Percentiles rank a stretch among this genome's conserved stretches.
Conservation (phyloP, 2,329 filamentous ascomycete species). For the Dactylellina parvicollis region DNA sequence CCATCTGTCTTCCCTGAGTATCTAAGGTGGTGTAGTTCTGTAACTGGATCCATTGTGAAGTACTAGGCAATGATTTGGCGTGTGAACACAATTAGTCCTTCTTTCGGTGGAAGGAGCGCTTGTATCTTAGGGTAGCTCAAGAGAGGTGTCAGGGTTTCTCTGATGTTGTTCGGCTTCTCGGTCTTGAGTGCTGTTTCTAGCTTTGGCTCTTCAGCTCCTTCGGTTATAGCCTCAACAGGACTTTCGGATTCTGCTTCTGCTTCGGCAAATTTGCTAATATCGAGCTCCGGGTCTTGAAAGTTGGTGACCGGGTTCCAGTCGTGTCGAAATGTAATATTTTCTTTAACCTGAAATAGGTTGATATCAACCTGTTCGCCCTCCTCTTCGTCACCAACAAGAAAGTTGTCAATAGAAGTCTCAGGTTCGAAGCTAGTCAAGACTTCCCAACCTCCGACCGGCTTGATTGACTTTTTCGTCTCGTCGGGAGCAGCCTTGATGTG, state of each 20-base stretch:
- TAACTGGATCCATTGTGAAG: slow-evolving; percentile 50
- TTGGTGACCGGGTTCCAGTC: slow-evolving; percentile 36
- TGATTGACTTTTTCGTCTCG: slow-evolving; percentile 41
- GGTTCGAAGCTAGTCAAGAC: slow-evolving; percentile 48
- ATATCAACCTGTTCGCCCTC: slow-evolving; percentile 15
- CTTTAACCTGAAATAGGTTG: slow-evolving; percentile 34
- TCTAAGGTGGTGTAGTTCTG: slow-evolving; percentile 57
- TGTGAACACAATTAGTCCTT: slow-evolving; percentile 38
- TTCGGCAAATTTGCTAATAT: slow-evolving; percentile 25
- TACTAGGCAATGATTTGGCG: slow-evolving; percentile 37
- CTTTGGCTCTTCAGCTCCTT: slow-evolving; percentile 10
- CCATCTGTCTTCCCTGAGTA: slow-evolving; percentile 57
- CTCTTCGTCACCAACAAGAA: slow-evolving; percentile 36
- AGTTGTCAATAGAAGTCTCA: slow-evolving; percentile 45
- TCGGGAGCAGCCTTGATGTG: slow-evolving; percentile 40
- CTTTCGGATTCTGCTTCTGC: slow-evolving; percentile 7
- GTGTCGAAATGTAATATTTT: slow-evolving; percentile 40
- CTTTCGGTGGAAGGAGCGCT: slow-evolving; percentile 44
- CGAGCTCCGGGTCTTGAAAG: slow-evolving; percentile 32
- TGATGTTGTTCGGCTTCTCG: slow-evolving; percentile 14
- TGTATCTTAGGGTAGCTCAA: slow-evolving; percentile 49
- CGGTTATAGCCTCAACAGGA: background rate
- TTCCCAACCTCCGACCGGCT: slow-evolving; percentile 40
- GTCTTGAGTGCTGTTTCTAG: slow-evolving; percentile 20
- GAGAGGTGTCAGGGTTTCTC: slow-evolving; percentile 27